Conservation (phyloP, 257 asterid species). For the Sherardia arvensis region DNA sequence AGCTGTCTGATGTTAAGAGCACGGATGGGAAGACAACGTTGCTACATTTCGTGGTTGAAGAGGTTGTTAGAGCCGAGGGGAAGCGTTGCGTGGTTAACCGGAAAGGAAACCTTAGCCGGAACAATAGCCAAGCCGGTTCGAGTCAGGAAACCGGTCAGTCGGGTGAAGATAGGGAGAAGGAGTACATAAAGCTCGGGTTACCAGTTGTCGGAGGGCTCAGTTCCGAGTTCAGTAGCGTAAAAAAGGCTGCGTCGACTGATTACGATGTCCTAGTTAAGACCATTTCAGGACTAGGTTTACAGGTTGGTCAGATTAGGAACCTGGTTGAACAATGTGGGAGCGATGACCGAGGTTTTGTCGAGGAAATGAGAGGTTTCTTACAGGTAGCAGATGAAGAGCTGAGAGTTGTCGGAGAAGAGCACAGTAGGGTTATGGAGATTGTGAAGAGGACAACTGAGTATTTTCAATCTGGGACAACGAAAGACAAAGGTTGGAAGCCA, state of each 20-base stretch:
- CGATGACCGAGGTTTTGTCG: conserved; percentile 33
- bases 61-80: conserved; percentile 85
- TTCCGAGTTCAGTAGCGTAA: conserved; percentile 55
- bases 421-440: conserved; percentile 55
- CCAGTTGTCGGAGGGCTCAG: conserved; percentile 81
- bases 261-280: conserved; percentile 40
- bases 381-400: conserved; percentile 54
- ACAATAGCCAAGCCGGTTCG: conserved; percentile 28
- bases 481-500: conserved; percentile 38
- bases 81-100: conserved; percentile 54
- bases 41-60: conserved; percentile 84
- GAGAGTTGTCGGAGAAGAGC: conserved; percentile 38
- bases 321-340: conserved; percentile 25
- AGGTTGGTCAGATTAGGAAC: conserved; percentile 29
- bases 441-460: conserved; percentile 72
- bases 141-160: conserved; percentile 14
- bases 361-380: conserved; percentile 50
- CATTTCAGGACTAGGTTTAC: conserved; percentile 27
- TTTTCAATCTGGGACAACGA: conserved; percentile 66
- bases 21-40: conserved; percentile 79
- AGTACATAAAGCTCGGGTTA: conserved; percentile 71
- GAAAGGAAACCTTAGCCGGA: conserved; percentile 42
- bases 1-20: conserved; percentile 79
- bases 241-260: conserved; percentile 57
- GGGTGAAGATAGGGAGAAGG: conserved; percentile 59